Conservation (phyloP, 2,329 filamentous ascomycete species). For the Periglandula ipomoeae region DNA sequence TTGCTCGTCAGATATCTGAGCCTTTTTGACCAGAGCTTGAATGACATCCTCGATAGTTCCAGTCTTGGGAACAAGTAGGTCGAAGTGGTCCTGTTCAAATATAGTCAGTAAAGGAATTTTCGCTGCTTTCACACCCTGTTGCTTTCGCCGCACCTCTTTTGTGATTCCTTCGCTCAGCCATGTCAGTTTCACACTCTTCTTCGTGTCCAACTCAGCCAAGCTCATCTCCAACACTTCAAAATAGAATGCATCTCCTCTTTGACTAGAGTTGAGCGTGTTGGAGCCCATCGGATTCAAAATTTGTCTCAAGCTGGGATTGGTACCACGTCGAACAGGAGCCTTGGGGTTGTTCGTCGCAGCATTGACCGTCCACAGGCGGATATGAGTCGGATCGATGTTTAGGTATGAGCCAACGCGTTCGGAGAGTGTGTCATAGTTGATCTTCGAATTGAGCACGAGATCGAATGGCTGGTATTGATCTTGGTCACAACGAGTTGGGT, state of each 20-base stretch:
- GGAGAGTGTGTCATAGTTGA: constrained; percentile 79
- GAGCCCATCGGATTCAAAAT: constrained; percentile 68
- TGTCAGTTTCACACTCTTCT: constrained; percentile 75
- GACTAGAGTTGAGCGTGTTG: constrained; percentile 59
- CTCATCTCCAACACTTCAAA: constrained; percentile 95
- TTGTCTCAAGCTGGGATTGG: constrained; percentile 61
- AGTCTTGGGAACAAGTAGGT: constrained; percentile 81
- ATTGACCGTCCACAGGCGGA: constrained; percentile 87
- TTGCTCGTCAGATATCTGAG: constrained; percentile 64
- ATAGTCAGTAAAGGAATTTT: neutral
- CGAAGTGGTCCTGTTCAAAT: constrained; percentile 54
- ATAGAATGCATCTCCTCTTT: constrained; percentile 70
- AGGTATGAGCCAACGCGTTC: constrained; percentile 75
- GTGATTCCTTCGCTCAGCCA: constrained; percentile 84
- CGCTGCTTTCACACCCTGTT: neutral
- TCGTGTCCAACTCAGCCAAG: constrained; percentile 83
- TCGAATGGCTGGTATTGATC: constrained; percentile 59
- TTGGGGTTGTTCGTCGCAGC: constrained; percentile 69
- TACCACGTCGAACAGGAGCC: constrained; percentile 61
- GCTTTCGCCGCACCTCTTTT: constrained; percentile 58
- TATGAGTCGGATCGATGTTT: constrained; percentile 69
- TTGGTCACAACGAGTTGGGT: constrained; percentile 45
- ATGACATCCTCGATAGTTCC: constrained; percentile 74
- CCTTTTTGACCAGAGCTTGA: constrained; percentile 68
- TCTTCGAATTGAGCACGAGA: constrained; percentile 75